Evolutionary conservation across 306 rosid genomes (phyloP).

Genomic region (Morella rubra): DNA sequence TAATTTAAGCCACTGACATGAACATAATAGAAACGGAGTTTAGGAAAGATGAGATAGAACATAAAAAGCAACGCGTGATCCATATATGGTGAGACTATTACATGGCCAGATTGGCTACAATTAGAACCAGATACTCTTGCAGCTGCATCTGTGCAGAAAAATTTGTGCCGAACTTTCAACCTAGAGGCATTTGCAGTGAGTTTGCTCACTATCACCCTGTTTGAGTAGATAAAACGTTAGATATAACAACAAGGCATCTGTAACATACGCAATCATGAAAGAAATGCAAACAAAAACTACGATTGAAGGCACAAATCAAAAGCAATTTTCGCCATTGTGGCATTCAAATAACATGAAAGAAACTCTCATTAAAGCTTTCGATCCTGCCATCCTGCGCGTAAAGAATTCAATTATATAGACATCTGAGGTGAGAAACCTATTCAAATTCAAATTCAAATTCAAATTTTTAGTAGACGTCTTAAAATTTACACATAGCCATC

Average conservation of each 20-base stretch:
- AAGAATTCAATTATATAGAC: not conserved
- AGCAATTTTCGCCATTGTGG: not conserved
- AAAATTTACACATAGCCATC: not conserved
- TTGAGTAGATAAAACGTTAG: slow-evolving; percentile 20
- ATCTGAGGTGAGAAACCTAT: not conserved
- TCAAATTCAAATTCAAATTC: too few species aligned
- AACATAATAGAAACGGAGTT: not conserved
- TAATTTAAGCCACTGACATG: not conserved
- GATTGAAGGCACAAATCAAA: not conserved
- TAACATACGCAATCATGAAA: not conserved
- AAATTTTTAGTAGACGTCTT: not conserved
- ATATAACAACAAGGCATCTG: slow-evolving; percentile 5
- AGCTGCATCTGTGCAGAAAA: slow-evolving; percentile 41
- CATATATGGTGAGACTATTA: slow-evolving; percentile 25
- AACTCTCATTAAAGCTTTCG: not conserved
- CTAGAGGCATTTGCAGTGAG: slow-evolving; percentile 35
- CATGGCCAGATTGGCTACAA: slow-evolving; percentile 36
- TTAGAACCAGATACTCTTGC: slow-evolving; percentile 47
- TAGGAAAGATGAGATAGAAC: not conserved
- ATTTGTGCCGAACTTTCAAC: slow-evolving; percentile 37
- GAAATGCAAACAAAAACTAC: not conserved
- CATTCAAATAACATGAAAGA: not conserved
- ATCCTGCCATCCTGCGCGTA: not conserved
- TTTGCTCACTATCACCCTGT: slow-evolving; percentile 54
- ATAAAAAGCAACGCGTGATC: not conserved